Conservation (phyloP, 805 yeast genomes). For the Grigorovia yakushimaensis region DNA sequence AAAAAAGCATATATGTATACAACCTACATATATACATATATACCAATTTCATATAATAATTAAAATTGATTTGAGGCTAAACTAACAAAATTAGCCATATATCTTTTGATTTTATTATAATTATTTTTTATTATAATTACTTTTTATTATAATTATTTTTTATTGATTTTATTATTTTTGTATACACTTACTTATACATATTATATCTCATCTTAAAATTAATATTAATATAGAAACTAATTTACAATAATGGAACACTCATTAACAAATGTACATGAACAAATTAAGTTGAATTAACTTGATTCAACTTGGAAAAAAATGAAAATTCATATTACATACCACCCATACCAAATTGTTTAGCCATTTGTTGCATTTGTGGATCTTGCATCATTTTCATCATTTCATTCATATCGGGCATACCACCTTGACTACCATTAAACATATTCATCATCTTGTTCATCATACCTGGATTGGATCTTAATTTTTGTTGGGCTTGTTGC, state of each 20-base stretch:
- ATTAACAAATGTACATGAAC: neutral
- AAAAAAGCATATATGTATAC: too few relatives aligned
- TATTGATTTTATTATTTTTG: neutral
- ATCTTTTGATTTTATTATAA: too few relatives aligned
- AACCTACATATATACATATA: too few relatives aligned
- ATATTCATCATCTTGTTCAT: slow-evolving; percentile 65
- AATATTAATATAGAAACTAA: too few relatives aligned
- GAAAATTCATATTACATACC: too few relatives aligned
- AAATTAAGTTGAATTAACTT: too few relatives aligned
- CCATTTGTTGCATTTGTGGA: slow-evolving; percentile 39
- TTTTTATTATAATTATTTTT: too few relatives aligned
- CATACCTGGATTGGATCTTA: slow-evolving; percentile 65
- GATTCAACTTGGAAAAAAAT: too few relatives aligned
- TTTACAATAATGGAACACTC: neutral
- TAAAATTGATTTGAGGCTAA: too few relatives aligned
- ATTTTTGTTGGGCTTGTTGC: slow-evolving; percentile 46
- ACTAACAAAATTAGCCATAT: too few relatives aligned
- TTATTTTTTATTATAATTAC: neutral
- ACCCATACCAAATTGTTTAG: slow-evolving; percentile 38
- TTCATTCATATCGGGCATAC: slow-evolving; percentile 59
- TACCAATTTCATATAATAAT: too few relatives aligned
- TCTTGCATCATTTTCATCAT: slow-evolving; percentile 53
- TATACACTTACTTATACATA: neutral
- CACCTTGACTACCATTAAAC: slow-evolving; percentile 56
- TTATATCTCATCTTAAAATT: neutral